Base-by-base conservation (phyloP, 108 stramenopile genomes). In the Cyclostephanos invisitatus region DNA sequence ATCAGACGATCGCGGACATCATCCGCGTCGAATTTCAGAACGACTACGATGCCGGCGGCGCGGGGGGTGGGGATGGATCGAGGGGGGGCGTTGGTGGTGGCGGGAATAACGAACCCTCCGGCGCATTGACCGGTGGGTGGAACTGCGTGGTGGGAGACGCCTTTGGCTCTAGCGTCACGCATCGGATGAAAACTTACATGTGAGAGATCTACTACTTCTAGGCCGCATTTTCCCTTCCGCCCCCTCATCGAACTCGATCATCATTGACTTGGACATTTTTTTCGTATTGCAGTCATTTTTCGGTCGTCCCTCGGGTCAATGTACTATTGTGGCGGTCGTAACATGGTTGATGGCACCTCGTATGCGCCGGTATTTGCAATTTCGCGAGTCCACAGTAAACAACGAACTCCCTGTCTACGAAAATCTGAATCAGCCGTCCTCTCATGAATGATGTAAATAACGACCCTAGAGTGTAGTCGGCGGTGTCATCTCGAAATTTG, bases 111-210 rank as follows among this genome's bases (percentile, higher is more conserved):
- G 63, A 64, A 44, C 21, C 53, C 7, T 36, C 58, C 29, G 29
- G 58, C 58, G 35, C 12, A 35, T 29, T 35, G 6, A 32, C 59
- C 2, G 72, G 72, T 37, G 72, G 72, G 29, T 73, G 72, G 72
- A 57, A 38, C 22, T 73, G 72, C 49, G 64, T 73, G 5, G 72
- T 73, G 0, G 64, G 72, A 20, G 72, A 73, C 46, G 54, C 42
- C 27, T 73, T 65, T 59, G 64, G 72, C 5, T 64, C 62, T 17
- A 64, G 72, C 28, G 72, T 73, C 7, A 65, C 72, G 14, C 72
- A 73, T 42, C 53, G 72, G 24, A 73, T 73, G 72, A 73, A 73
- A 64, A 65, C 72, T 57, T 73, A 65, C 55, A 73, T 73, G 70
- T 70, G 60, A 70, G 70, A 61, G 0, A 21, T 6, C 0, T 17